phyloP scores from a whole-genome alignment of 1,284 basidiomycete species.

The Boletellus deceptivus region DNA sequence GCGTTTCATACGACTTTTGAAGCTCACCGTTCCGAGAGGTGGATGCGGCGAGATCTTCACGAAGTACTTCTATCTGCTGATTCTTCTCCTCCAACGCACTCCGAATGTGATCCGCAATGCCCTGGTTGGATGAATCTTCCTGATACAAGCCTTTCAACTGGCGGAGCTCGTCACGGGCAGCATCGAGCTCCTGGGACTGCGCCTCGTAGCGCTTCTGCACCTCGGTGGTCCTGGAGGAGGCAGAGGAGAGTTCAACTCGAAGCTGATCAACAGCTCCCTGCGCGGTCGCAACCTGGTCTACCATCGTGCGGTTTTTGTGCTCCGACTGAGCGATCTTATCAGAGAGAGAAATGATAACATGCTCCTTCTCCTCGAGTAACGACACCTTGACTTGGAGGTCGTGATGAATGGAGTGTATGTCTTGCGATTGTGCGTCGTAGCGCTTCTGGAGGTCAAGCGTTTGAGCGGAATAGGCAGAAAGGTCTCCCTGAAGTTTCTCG shows the following conservation, averaged over 20 bases:
- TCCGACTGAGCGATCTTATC: background rate
- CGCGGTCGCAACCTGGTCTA: background rate
- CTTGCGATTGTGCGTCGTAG: conserved; percentile 6
- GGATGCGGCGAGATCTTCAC: background rate
- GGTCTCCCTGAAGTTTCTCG: conserved; percentile 2
- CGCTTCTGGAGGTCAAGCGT: background rate
- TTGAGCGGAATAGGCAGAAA: background rate
- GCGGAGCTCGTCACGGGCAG: conserved; percentile 1
- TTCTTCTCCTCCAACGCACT: conserved; percentile 6
- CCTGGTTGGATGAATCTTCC: background rate
- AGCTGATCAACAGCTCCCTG: conserved; percentile 6
- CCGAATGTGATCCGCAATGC: background rate
- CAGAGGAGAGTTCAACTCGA: conserved; percentile 1
- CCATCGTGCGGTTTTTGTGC: background rate
- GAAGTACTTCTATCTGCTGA: conserved; percentile 1
- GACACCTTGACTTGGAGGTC: conserved; percentile 2
- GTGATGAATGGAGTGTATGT: conserved; percentile 1
- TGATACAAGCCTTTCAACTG: background rate
- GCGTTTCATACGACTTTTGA: conserved; percentile 1
- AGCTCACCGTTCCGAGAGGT: conserved; percentile 4
- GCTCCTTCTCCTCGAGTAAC: conserved; percentile 3
- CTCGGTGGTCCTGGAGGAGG: background rate
- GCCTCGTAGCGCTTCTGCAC: conserved; percentile 1
- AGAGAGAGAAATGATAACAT: background rate
- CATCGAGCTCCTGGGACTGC: background rate